phyloP scores from a whole-genome alignment of 345 rosid species.

The Trapa incisa region DNA sequence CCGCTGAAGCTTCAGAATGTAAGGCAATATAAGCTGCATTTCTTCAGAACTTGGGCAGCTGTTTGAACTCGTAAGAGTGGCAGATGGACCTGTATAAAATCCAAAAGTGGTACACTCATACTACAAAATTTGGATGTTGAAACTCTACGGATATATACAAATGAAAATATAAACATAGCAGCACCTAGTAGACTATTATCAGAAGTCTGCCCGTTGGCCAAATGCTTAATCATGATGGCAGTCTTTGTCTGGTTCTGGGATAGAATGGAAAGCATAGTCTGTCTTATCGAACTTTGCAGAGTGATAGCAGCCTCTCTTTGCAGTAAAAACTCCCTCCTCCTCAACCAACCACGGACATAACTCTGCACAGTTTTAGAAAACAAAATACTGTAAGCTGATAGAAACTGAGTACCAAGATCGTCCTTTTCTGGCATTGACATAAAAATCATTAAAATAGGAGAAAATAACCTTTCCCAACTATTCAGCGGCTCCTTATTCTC shows the following conservation, averaged over 20 bases:
- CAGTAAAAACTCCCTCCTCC: constrained; percentile 32
- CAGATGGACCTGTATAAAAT: constrained; percentile 2
- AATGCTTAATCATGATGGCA: constrained; percentile 46
- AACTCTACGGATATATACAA: neutral
- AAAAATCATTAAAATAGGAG: neutral
- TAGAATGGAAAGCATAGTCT: constrained; percentile 22
- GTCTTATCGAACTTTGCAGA: constrained; percentile 48
- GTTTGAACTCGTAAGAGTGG: neutral
- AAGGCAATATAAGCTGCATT: constrained; percentile 9
- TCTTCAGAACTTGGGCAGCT: neutral
- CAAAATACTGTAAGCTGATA: neutral
- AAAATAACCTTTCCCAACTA: neutral
- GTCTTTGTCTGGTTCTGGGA: constrained; percentile 32
- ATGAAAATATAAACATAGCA: neutral
- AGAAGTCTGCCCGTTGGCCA: constrained; percentile 39
- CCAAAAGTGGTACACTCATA: neutral
- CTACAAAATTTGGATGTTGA: neutral
- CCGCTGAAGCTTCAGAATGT: constrained; percentile 62
- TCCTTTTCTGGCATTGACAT: neutral
- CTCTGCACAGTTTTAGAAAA: constrained; percentile 23
- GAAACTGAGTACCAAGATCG: neutral
- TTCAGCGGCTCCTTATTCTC: neutral
- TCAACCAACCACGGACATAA: constrained; percentile 48
- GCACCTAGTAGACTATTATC: constrained; percentile 56
- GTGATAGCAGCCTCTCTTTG: constrained; percentile 32